phyloP scores from a whole-genome alignment of 2,329 filamentous ascomycete genomes.

The Colletotrichum australisinense region DNA sequence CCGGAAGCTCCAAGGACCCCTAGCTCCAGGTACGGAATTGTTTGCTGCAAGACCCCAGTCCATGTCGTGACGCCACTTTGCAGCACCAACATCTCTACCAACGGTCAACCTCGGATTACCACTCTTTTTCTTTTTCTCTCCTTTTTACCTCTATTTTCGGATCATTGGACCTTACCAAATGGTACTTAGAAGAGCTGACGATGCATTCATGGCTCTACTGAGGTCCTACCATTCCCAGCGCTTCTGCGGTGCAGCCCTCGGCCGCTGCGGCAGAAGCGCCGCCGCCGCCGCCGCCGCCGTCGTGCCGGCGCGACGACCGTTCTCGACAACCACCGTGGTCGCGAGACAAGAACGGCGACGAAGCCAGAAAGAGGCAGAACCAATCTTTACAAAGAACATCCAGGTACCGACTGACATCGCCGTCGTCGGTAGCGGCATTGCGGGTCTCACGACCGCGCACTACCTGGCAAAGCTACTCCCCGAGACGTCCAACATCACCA shows the following conservation, averaged over 20 bases:
- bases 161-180: constrained; percentile 11
- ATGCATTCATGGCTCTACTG: constrained; percentile 32
- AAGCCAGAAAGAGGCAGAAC: not conserved
- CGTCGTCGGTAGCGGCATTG: constrained; percentile 84
- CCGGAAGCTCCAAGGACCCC: not conserved
- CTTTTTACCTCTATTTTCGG: too few relatives aligned
- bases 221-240: constrained; percentile 28
- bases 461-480: constrained; percentile 79
- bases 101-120: not conserved
- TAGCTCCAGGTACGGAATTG: constrained; percentile 1
- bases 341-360: not conserved
- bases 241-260: constrained; percentile 20
- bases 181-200: constrained; percentile 3
- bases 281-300: not conserved
- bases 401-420: constrained; percentile 60
- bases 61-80: constrained; percentile 26
- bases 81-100: not conserved
- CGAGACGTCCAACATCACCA: constrained; percentile 73
- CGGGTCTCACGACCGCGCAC: constrained; percentile 82
- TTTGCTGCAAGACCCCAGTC: constrained; percentile 13
- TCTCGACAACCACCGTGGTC: constrained; percentile 12
- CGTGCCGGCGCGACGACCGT: constrained; percentile 1
- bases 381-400: not conserved
- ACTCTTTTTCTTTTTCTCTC: not conserved
- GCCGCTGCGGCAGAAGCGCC: not conserved